A percentile compares a stretch with the other conserved stretches of the same genome.
These are phyloP conservation scores for Evansstolkia leycettana DNA, from an alignment of 495 filamentous ascomycete species.

Conservation along the genomic window DNA sequence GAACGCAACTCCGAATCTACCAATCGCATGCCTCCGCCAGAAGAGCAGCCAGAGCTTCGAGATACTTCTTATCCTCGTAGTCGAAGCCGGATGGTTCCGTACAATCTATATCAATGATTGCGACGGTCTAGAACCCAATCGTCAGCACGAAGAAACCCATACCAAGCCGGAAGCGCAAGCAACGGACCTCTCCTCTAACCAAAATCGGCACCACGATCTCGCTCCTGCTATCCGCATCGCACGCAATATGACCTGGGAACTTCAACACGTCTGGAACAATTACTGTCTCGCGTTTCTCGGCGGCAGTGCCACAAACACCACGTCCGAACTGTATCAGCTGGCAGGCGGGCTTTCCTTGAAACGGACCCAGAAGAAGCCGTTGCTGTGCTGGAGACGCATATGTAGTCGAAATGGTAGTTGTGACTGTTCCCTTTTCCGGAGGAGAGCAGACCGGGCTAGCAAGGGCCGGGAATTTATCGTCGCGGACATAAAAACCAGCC, in stretches of 20 bases:
- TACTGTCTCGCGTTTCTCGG: constrained; percentile 47
- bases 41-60: constrained; percentile 59
- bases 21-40: constrained; percentile 59
- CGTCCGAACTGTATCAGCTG: constrained; percentile 69
- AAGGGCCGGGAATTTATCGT: constrained; percentile 39
- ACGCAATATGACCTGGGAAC: constrained; percentile 88
- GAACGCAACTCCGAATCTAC: too few species aligned
- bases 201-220: constrained; percentile 87
- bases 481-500: constrained; percentile 82
- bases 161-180: constrained; percentile 2
- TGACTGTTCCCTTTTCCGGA: constrained; percentile 7
- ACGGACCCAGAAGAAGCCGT: constrained; percentile 66
- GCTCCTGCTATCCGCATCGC: constrained; percentile 68
- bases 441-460: constrained; percentile 16
- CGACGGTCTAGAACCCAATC: constrained; percentile 45
- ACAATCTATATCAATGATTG: constrained; percentile 85
- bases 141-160: constrained; percentile 1
- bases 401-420: constrained; percentile 13
- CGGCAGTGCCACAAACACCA: constrained; percentile 79
- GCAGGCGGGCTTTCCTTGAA: constrained; percentile 81
- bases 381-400: constrained; percentile 6
- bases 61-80: constrained; percentile 50
- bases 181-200: constrained; percentile 40
- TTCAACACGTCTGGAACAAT: constrained; percentile 61
- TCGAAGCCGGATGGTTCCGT: constrained; percentile 60